Percentiles rank a stretch among this genome's conserved stretches.
These are phyloP conservation scores for Saturnispora sanitii DNA, from an alignment of 805 yeast genomes.

Conservation along the genomic window DNA sequence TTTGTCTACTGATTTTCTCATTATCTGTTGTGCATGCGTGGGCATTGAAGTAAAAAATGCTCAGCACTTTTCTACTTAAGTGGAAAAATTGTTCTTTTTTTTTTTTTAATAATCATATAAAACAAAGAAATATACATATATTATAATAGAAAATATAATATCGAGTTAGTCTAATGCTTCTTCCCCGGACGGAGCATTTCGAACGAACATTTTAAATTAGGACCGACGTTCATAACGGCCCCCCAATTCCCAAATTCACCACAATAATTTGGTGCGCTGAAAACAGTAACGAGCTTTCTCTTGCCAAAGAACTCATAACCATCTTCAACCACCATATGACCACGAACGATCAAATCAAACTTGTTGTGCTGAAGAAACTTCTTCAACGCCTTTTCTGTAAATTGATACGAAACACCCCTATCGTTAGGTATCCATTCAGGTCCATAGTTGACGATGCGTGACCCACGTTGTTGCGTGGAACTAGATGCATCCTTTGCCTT, in stretches of 20 bases:
- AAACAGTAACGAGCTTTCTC: slow-evolving; percentile 66
- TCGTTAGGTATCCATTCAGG: slow-evolving; percentile 72
- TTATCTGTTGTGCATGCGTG: too few relatives aligned
- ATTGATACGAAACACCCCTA: slow-evolving; percentile 74
- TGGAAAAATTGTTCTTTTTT: too few relatives aligned
- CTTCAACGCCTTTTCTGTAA: slow-evolving; percentile 65
- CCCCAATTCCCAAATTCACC: slow-evolving; percentile 77
- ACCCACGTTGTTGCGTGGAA: not conserved
- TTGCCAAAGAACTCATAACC: slow-evolving; percentile 77
- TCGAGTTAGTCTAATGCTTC: not conserved
- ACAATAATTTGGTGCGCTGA: slow-evolving; percentile 78
- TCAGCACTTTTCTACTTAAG: too few relatives aligned
- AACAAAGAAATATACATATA: not conserved
- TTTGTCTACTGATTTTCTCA: not conserved
- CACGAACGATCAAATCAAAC: slow-evolving; percentile 70
- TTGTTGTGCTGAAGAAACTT: slow-evolving; percentile 55
- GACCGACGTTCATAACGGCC: slow-evolving; percentile 67
- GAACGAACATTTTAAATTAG: slow-evolving; percentile 58
- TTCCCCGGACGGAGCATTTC: slow-evolving; percentile 51
- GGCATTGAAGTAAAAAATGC: too few relatives aligned
- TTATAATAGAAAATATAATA: too few relatives aligned
- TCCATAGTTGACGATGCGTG: slow-evolving; percentile 5
- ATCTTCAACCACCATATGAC: slow-evolving; percentile 86
- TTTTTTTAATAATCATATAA: not conserved
- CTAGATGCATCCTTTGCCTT: not conserved